Base-by-base conservation (phyloP, 2,329 filamentous ascomycete genomes). In the Diaporthe aspalathi region DNA sequence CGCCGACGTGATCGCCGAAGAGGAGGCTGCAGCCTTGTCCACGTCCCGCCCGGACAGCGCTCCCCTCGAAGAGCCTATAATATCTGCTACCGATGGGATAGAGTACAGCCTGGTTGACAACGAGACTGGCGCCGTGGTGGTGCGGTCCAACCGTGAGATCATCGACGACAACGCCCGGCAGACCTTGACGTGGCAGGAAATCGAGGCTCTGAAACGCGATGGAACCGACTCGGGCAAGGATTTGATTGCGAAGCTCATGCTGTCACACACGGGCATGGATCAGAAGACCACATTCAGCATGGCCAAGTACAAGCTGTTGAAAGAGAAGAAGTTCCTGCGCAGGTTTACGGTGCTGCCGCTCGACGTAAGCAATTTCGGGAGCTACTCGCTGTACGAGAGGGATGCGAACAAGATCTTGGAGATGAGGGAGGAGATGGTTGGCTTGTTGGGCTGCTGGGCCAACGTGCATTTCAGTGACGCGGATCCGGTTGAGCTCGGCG, bases 241-340 rank as follows among this genome's bases (percentile, higher is more conserved):
- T 66, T 88, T 99, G 60, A 96, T 99, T 74, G 92, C 93, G n/a
- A 97, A 95, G 82, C 90, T 99, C 32, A 89, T 99, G 81, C 88
- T 94, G 38, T 96, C 94, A 53, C 96, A 99, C 81, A 91, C 93
- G 22, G 93, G 92, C 1, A 87, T 99, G 53, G 94, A 97, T 75
- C 93, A 98, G 83, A 99, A 99, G 86, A 98, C 96, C 0, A 88
- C 91, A 0, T 99, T 97, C 78, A 97, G 94, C 2, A 85, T 98
- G 71, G 95, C 95, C 53, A 99, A 99, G 81, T 99, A 99, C 82
- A 97, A 96, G 78, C 85, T 98, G 22, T 87, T 97, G 56, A 99
- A 99, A 84, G 92, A 93, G 74, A 95, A 92, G 79, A 99, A 99
- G 82, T 98, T 97, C 80, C 88, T 98, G 74, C 91, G 93, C 77